Evolutionary conservation across 495 filamentous ascomycete genomes (phyloP).

Genomic region (Penicillium samsonianum): DNA sequence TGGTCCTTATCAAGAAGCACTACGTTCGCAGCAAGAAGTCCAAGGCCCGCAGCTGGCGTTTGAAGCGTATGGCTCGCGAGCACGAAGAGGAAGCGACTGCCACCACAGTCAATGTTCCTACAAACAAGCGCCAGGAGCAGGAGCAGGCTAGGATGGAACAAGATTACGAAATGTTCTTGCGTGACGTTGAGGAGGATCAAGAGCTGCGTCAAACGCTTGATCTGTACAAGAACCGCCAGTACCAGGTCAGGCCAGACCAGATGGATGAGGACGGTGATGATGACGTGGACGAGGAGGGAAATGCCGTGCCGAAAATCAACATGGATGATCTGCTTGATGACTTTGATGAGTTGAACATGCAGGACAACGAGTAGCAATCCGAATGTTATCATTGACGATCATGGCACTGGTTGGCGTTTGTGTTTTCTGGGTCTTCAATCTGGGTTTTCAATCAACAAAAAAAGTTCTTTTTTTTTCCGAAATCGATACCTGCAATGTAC

Average conservation of each 20-base stretch:
- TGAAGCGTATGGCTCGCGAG: constrained; percentile 89
- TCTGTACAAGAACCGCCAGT: constrained; percentile 72
- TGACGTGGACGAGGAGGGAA: constrained; percentile 63
- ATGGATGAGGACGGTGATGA: constrained; percentile 62
- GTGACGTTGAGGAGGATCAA: constrained; percentile 92
- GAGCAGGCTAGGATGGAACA: constrained; percentile 82
- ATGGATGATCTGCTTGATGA: constrained; percentile 88
- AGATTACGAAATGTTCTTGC: constrained; percentile 96
- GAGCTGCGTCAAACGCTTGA: constrained; percentile 82
- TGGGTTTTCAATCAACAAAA: constrained; percentile 17
- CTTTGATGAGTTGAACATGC: constrained; percentile 64
- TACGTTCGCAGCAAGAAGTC: constrained; percentile 87
- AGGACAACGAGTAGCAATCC: constrained; percentile 44
- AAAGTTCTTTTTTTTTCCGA: constrained; percentile 18
- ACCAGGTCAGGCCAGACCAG: constrained; percentile 52
- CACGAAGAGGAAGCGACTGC: constrained; percentile 65
- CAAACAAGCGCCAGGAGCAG: constrained; percentile 59
- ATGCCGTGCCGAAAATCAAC: constrained; percentile 63
- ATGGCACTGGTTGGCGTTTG: constrained; percentile 31
- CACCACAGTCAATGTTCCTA: constrained; percentile 25
- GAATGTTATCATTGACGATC: constrained; percentile 33
- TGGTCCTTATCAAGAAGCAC: constrained; percentile 93
- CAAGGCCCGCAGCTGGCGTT: constrained; percentile 83
- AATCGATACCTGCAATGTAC: constrained; percentile 19
- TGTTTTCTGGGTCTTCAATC: constrained; percentile 21